Evolutionary conservation across 805 yeast species (phyloP).

Genomic region (Nematodospora valgi): DNA sequence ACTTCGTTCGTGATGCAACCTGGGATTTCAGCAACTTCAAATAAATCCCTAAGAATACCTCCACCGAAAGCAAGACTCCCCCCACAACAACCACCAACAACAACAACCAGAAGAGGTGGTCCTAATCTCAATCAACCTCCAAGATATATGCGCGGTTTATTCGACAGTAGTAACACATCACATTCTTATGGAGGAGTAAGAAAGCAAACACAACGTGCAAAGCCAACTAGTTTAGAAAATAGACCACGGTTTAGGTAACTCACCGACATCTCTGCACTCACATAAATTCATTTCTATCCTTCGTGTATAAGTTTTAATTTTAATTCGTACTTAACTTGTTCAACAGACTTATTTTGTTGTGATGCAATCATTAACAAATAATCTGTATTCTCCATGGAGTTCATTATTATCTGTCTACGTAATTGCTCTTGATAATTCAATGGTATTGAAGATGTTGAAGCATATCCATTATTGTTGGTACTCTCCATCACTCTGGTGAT

Average conservation of each 20-base stretch:
- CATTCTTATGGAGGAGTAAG: not conserved
- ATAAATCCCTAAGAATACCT: constrained; percentile 19
- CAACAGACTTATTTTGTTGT: constrained; percentile 42
- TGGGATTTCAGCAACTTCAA: not conserved
- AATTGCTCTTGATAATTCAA: constrained; percentile 24
- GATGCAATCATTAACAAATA: constrained; percentile 35
- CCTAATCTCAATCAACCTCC: constrained; percentile 46
- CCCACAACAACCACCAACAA: constrained; percentile 6
- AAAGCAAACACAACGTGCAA: not conserved
- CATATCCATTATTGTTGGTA: too few species aligned
- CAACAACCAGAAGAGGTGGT: constrained; percentile 4
- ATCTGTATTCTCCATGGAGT: constrained; percentile 38
- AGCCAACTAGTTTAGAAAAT: constrained; percentile 6
- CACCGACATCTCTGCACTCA: not conserved
- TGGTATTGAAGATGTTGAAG: constrained; percentile 5
- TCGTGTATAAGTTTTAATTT: constrained; percentile 17
- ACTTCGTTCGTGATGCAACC: constrained; percentile 28
- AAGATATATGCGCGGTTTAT: constrained; percentile 38
- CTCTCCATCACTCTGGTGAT: too few species aligned
- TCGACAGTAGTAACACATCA: constrained; percentile 17
- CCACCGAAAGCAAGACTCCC: constrained; percentile 11
- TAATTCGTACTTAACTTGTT: constrained; percentile 40
- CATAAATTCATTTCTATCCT: not conserved
- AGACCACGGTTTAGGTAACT: constrained; percentile 19
- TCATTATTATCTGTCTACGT: constrained; percentile 32